Percentiles rank a stretch among this genome's conserved stretches.
Conservation (phyloP, 768 basidiomycete species). For the Suillus occidentalis region DNA sequence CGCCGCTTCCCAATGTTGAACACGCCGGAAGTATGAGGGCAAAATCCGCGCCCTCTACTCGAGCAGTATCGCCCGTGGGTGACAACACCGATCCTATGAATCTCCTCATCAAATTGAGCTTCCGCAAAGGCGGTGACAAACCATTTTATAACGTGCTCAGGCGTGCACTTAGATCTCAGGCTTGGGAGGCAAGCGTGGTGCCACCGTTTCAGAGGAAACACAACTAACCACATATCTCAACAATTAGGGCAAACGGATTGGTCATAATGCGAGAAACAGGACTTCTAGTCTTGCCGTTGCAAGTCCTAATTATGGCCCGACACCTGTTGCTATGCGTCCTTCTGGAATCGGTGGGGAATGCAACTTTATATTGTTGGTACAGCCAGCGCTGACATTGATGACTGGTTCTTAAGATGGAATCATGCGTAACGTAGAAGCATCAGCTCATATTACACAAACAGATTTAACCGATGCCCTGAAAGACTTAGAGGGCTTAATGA, state of each 20-base stretch:
- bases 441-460: slow-evolving; percentile 59
- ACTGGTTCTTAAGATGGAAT: slow-evolving; percentile 63
- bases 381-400: not conserved
- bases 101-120: slow-evolving; percentile 78
- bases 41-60: slow-evolving; percentile 66
- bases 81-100: slow-evolving; percentile 30
- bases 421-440: slow-evolving; percentile 69
- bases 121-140: slow-evolving; percentile 89
- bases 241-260: slow-evolving; percentile 32
- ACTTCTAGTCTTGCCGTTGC: slow-evolving; percentile 20
- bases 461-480: slow-evolving; percentile 75
- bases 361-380: not conserved
- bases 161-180: slow-evolving; percentile 63
- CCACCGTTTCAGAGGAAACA: not conserved
- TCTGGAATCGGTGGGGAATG: slow-evolving; percentile 29
- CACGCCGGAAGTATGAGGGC: slow-evolving; percentile 29
- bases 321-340: slow-evolving; percentile 20
- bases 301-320: slow-evolving; percentile 19
- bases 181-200: slow-evolving; percentile 64
- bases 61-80: slow-evolving; percentile 51
- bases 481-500: slow-evolving; percentile 89
- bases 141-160: slow-evolving; percentile 77
- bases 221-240: not conserved
- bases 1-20: slow-evolving; percentile 50
- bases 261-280: slow-evolving; percentile 21